Conservation (phyloP, 306 rosid species). For the Acacia crassicarpa region DNA sequence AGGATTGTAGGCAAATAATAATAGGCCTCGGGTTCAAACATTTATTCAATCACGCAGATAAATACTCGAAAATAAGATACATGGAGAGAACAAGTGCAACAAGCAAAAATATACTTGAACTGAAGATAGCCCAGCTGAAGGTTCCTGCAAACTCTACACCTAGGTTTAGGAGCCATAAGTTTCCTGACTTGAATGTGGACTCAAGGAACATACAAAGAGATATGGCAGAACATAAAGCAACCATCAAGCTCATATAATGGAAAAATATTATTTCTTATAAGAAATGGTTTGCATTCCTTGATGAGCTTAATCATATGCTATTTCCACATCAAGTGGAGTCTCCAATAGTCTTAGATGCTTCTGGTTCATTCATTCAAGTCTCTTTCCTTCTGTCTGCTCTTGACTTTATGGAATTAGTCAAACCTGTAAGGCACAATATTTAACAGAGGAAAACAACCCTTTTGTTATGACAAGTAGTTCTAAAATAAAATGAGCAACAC, state of each 20-base stretch:
- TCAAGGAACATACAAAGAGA: conserved; percentile 53
- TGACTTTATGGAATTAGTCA: conserved; percentile 16
- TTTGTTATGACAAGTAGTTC: conserved; percentile 16
- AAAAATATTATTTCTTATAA: conserved; percentile 2
- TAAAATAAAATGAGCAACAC: too few species aligned
- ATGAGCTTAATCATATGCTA: not conserved
- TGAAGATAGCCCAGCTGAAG: conserved; percentile 79
- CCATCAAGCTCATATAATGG: conserved; percentile 55
- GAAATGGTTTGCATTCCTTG: conserved; percentile 6
- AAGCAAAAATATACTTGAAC: conserved; percentile 79
- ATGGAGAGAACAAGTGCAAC: conserved; percentile 83
- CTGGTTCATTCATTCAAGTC: not conserved
- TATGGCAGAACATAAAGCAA: conserved; percentile 35
- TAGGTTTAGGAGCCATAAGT: conserved; percentile 44
- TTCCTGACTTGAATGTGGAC: conserved; percentile 63
- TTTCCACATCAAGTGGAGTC: not conserved
- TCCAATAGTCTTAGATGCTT: not conserved
- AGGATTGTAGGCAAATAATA: too few species aligned
- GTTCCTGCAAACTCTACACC: conserved; percentile 51
- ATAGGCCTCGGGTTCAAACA: too few species aligned
- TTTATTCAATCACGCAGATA: conserved; percentile 88
- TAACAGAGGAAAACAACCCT: conserved; percentile 4
- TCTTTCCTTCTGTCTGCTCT: conserved; percentile 8
- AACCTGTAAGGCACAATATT: conserved; percentile 8
- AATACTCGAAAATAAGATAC: conserved; percentile 87